Conservation (phyloP, 805 yeast genomes). For the Clavispora asparagi region DNA sequence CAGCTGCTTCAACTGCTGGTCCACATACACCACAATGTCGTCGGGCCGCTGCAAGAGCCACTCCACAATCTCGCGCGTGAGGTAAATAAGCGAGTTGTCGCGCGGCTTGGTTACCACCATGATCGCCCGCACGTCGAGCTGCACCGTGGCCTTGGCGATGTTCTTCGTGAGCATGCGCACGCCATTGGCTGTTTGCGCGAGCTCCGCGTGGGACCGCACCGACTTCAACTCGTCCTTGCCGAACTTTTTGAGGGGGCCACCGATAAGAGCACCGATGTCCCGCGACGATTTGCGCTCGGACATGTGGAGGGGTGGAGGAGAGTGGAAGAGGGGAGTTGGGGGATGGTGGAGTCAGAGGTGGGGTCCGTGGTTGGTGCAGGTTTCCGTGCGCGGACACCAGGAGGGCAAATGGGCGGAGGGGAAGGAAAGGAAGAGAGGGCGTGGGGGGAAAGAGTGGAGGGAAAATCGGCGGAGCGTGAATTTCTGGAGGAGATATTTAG, state of each 20-base stretch:
- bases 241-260: slow-evolving; percentile 17
- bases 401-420: too few relatives aligned
- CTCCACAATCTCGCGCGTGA: slow-evolving; percentile 74
- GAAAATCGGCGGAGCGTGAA: too few relatives aligned
- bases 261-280: not conserved
- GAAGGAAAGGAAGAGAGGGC: too few relatives aligned
- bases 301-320: not conserved
- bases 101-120: slow-evolving; percentile 88
- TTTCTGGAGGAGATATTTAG: too few relatives aligned
- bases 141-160: slow-evolving; percentile 64
- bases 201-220: slow-evolving; percentile 65
- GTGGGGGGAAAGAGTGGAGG: too few relatives aligned
- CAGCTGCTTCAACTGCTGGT: slow-evolving; percentile 56
- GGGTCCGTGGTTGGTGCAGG: not conserved
- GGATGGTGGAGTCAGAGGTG: not conserved
- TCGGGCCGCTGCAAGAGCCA: slow-evolving; percentile 52
- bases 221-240: slow-evolving; percentile 42
- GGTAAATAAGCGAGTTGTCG: slow-evolving; percentile 68
- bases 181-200: slow-evolving; percentile 78
- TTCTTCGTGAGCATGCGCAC: slow-evolving; percentile 72
- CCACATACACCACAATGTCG: slow-evolving; percentile 61
- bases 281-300: not conserved
- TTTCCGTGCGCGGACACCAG: not conserved
- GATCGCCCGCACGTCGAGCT: slow-evolving; percentile 62
- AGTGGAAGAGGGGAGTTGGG: not conserved